phyloP scores from a whole-genome alignment of 768 basidiomycete genomes.

The Symmetrospora coprosmae region DNA sequence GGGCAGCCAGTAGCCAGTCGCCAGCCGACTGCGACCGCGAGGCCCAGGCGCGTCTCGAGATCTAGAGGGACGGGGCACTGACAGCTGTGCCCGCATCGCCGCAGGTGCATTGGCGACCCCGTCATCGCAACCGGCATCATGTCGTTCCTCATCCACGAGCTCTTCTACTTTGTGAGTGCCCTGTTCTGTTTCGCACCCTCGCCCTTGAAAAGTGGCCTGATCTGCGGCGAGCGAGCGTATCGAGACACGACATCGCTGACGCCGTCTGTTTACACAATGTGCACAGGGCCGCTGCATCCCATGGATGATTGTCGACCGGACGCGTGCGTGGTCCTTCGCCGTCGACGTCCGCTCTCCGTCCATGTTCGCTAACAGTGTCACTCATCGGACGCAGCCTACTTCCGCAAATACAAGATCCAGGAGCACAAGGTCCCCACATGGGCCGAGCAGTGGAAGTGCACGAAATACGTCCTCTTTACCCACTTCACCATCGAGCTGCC shows the following conservation, averaged over 20 bases:
- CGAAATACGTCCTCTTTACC: slow-evolving; percentile 78
- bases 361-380: background rate
- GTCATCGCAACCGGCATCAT: slow-evolving; percentile 82
- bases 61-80: too few species aligned
- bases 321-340: slow-evolving; percentile 38
- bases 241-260: background rate
- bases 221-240: too few species aligned
- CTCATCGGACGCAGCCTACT: slow-evolving; percentile 46
- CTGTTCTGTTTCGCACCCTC: too few species aligned
- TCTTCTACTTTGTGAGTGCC: slow-evolving; percentile 39
- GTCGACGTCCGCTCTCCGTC: slow-evolving; percentile 1
- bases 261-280: background rate
- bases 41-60: too few species aligned
- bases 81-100: slow-evolving; percentile 71
- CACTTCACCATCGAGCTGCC: slow-evolving; percentile 94
- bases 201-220: too few species aligned
- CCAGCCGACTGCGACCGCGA: too few species aligned
- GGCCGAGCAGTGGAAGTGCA: slow-evolving; percentile 85
- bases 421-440: slow-evolving; percentile 64
- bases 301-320: slow-evolving; percentile 87
- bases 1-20: too few species aligned
- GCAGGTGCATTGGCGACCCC: slow-evolving; percentile 72
- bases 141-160: slow-evolving; percentile 88
- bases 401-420: slow-evolving; percentile 85
- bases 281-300: slow-evolving; percentile 66